Evolutionary conservation across 2,329 filamentous ascomycete genomes (phyloP).

Genomic region (Teratosphaeria destructans): DNA sequence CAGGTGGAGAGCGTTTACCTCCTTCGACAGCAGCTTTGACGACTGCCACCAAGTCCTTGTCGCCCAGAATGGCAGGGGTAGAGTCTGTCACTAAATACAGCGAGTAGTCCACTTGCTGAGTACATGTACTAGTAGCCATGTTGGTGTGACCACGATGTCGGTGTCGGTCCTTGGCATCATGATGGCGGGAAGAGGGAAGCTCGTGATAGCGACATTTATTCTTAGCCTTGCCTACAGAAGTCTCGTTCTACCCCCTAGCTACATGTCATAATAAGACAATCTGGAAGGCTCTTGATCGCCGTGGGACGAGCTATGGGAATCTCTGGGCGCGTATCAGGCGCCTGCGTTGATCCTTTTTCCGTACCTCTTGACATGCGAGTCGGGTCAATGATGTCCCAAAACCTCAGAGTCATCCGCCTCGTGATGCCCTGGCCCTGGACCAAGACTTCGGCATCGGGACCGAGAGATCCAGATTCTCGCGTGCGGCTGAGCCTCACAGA

Average conservation of each 20-base stretch:
- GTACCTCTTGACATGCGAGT: too few species aligned
- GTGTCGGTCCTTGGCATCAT: not conserved
- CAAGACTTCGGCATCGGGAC: not conserved
- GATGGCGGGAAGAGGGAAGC: not conserved
- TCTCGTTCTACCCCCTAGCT: not conserved
- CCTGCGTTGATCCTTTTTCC: too few species aligned
- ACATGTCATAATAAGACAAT: too few species aligned
- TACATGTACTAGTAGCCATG: constrained; percentile 9
- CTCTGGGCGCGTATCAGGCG: too few species aligned
- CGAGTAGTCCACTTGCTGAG: constrained; percentile 54
- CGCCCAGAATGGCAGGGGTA: constrained; percentile 70
- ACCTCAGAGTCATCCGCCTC: not conserved
- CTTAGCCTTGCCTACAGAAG: not conserved
- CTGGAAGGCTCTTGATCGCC: not conserved
- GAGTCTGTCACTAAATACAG: constrained; percentile 91
- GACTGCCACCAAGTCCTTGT: constrained; percentile 57
- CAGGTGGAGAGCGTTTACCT: constrained; percentile 36
- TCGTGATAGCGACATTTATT: not conserved
- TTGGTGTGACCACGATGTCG: not conserved
- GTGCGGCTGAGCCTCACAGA: not conserved
- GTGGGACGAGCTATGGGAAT: too few species aligned
- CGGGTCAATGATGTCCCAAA: not conserved
- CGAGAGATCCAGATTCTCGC: not conserved
- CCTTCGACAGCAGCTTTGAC: constrained; percentile 67
- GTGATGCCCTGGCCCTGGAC: not conserved